Percentiles rank a stretch among this genome's conserved stretches.
Conservation (phyloP, 1,139 yeast genomes). For the Yamadazyma membranifaciens region DNA sequence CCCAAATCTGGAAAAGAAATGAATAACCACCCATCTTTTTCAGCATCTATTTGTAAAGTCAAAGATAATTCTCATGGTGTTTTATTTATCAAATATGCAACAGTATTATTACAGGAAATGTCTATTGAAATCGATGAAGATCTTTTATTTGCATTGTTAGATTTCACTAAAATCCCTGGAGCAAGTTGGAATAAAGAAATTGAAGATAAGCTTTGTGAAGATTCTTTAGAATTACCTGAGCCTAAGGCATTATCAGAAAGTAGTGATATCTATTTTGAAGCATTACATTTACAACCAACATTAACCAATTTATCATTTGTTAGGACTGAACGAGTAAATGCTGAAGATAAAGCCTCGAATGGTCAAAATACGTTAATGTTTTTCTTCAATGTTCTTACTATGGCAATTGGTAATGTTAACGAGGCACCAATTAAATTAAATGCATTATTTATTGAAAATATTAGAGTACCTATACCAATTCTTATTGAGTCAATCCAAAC, state of each 20-base stretch:
- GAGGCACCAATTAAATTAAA: constrained; percentile 94
- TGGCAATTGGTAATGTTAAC: constrained; percentile 96
- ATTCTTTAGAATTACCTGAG: constrained; percentile 62
- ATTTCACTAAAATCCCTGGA: constrained; percentile 71
- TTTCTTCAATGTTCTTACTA: constrained; percentile 81
- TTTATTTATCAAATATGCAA: constrained; percentile 84
- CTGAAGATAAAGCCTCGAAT: constrained; percentile 48
- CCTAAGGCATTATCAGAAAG: constrained; percentile 61
- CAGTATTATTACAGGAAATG: constrained; percentile 83
- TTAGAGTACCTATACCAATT: constrained; percentile 79
- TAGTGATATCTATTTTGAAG: constrained; percentile 85
- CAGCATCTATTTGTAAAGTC: constrained; percentile 78
- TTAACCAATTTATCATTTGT: constrained; percentile 88
- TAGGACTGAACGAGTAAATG: constrained; percentile 78
- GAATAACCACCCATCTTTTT: constrained; percentile 86
- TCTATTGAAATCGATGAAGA: constrained; percentile 94
- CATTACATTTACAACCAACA: constrained; percentile 88
- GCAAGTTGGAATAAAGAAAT: constrained; percentile 60
- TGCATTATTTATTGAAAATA: constrained; percentile 84
- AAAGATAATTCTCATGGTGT: constrained; percentile 93
- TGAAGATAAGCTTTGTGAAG: constrained; percentile 62
- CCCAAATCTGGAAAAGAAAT: constrained; percentile 84
- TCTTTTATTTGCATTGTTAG: constrained; percentile 78
- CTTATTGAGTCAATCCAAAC: constrained; percentile 70
- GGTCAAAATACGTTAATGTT: constrained; percentile 69